Percentiles rank a stretch among this genome's conserved stretches.
phyloP scores from a whole-genome alignment of 345 rosid species.

The Corchorus olitorius region DNA sequence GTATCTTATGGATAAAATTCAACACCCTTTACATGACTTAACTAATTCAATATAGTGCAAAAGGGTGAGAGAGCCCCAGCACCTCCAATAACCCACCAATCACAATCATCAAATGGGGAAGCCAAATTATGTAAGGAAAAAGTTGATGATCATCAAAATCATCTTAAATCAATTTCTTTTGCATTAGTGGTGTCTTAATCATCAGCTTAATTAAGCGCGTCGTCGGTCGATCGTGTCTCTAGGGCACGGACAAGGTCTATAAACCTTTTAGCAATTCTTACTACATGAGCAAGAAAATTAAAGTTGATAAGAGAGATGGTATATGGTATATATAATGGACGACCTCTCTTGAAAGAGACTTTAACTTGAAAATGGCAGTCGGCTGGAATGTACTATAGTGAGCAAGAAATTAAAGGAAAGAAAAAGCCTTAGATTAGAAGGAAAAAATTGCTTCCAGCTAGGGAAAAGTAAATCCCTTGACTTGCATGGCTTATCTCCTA shows the following conservation, averaged over 20 bases:
- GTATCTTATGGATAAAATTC: slow-evolving; percentile 3
- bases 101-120: neutral
- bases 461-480: neutral
- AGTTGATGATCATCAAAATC: slow-evolving; percentile 10
- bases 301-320: neutral
- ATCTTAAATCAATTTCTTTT: neutral
- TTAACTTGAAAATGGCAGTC: neutral
- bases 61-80: neutral
- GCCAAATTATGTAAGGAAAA: neutral
- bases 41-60: neutral
- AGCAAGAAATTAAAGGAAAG: too few relatives aligned
- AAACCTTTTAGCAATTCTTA: neutral
- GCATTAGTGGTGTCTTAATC: slow-evolving; percentile 11
- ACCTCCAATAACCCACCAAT: neutral
- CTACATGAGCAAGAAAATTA: neutral
- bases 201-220: slow-evolving; percentile 4
- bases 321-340: neutral
- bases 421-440: neutral
- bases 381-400: neutral
- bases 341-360: neutral
- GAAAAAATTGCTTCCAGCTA: neutral
- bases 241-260: neutral
- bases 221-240: neutral
- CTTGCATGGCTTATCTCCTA: neutral
- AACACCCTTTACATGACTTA: slow-evolving; percentile 2